A percentile compares a stretch with the other conserved stretches of the same genome.
Evolutionary conservation across 441 rosid genomes (phyloP).

Genomic region (Cnidoscolus chayamansa): DNA sequence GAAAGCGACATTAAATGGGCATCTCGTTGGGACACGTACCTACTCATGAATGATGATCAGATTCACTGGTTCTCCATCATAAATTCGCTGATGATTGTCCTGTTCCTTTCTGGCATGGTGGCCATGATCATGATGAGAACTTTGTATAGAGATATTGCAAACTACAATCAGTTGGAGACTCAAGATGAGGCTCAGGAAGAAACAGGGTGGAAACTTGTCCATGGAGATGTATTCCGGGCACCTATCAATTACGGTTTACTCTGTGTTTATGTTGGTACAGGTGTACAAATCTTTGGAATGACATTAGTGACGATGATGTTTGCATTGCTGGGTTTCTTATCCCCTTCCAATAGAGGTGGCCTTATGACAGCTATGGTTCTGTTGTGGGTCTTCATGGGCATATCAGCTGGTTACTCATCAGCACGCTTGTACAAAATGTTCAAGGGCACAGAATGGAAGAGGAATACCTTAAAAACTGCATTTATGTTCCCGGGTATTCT

Average conservation of each 20-base stretch:
- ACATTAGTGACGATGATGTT: slow-evolving; percentile 95
- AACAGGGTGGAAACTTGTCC: slow-evolving; percentile 97
- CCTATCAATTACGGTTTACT: slow-evolving; percentile 73
- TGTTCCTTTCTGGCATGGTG: slow-evolving; percentile 95
- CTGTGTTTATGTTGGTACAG: slow-evolving; percentile 88
- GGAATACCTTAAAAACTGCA: slow-evolving; percentile 82
- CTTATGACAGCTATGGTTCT: slow-evolving; percentile 99
- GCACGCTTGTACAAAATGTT: slow-evolving; percentile 86
- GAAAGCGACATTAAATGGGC: slow-evolving; percentile 98
- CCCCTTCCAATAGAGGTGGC: slow-evolving; percentile 98
- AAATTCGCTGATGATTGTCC: slow-evolving; percentile 90
- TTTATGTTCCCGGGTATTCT: slow-evolving; percentile 90
- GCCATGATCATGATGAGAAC: slow-evolving; percentile 99
- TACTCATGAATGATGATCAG: slow-evolving; percentile 95
- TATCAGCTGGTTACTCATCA: slow-evolving; percentile 87
- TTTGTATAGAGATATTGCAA: slow-evolving; percentile 81
- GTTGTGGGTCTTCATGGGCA: slow-evolving; percentile 95
- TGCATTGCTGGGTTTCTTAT: slow-evolving; percentile 84
- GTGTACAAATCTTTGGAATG: slow-evolving; percentile 88
- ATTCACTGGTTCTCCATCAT: slow-evolving; percentile 97
- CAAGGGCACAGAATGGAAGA: slow-evolving; percentile 93
- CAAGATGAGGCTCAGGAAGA: slow-evolving; percentile 98
- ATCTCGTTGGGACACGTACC: slow-evolving; percentile 96
- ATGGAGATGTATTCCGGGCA: slow-evolving; percentile 91
- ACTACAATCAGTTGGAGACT: slow-evolving; percentile 87